Conservation (phyloP, 495 filamentous ascomycete species). For the Aspergillus kassunensis region DNA sequence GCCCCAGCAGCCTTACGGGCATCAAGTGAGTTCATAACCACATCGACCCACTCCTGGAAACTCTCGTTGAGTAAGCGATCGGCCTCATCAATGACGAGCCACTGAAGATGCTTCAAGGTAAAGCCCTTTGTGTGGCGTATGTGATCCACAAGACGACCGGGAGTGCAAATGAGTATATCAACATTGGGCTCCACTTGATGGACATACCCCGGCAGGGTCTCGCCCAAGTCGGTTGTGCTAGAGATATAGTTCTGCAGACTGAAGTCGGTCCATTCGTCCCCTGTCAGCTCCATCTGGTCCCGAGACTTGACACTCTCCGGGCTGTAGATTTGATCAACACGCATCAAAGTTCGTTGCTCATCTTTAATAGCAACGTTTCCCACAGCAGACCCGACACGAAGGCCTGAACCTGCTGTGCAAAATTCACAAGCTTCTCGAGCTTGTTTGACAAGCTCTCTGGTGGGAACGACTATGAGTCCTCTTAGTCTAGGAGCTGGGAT, state of each 20-base stretch:
- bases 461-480: slow-evolving; percentile 81
- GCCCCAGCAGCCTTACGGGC: slow-evolving; percentile 43
- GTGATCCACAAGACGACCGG: slow-evolving; percentile 89
- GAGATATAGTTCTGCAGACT: slow-evolving; percentile 41
- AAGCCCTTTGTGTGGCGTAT: slow-evolving; percentile 79
- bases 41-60: slow-evolving; percentile 85
- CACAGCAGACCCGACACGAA: slow-evolving; percentile 76
- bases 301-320: slow-evolving; percentile 47
- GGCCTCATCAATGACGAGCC: slow-evolving; percentile 91
- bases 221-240: slow-evolving; percentile 35
- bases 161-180: slow-evolving; percentile 88
- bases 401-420: slow-evolving; percentile 56
- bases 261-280: slow-evolving; percentile 47
- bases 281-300: slow-evolving; percentile 34
- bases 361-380: slow-evolving; percentile 71
- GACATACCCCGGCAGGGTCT: slow-evolving; percentile 57
- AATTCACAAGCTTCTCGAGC: slow-evolving; percentile 68
- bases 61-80: slow-evolving; percentile 87
- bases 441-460: slow-evolving; percentile 83
- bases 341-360: slow-evolving; percentile 68
- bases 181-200: slow-evolving; percentile 62
- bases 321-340: slow-evolving; percentile 56
- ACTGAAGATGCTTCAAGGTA: slow-evolving; percentile 66
- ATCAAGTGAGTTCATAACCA: slow-evolving; percentile 63
- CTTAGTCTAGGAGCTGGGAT: slow-evolving; percentile 58